Base-by-base conservation (phyloP, 2,329 filamentous ascomycete genomes). In the Aspergillus tanneri region DNA sequence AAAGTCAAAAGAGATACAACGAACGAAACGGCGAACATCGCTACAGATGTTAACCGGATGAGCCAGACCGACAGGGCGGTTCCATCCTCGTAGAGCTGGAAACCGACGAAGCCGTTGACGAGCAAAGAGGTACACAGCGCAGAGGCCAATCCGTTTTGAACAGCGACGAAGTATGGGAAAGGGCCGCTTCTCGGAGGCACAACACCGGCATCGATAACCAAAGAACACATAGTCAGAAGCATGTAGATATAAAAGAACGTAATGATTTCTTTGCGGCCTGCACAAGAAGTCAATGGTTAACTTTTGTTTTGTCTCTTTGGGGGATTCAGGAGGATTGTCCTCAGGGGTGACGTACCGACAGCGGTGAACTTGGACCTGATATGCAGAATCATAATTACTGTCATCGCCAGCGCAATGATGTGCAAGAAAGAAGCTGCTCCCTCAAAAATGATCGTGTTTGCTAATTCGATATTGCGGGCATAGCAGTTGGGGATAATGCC, bases 171-270 rank as follows among this genome's bases (percentile, higher is more conserved):
- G 76, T 96, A 99, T 0, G 91, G 87, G 62, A 91, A 96, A 1
- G 89, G 81, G 2, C 74, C 78, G 43, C 86, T 90, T 47, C 87
- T 86, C 1, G 91, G 88, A 3, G 92, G 90, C 16, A 95, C 84
- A 39, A 97, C 93, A 42, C 93, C 93, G 43, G 92, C 88, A 65
- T 99, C 93, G 63, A 99, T 84, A 60, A 93, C 80, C 54, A 99
- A 83, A 7, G 92, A 96, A 64, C 87, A 79, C 69, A 93, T 86
- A 21, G 90, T 95, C 43, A 97, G 81, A 28, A 92, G 77, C 79
- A 96, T 87, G 77, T 95, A 99, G 56, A 95, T 79, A 76, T 97
- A 97, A 79, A 99, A 99, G 78, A 99, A 97, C 40, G 87, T 88
- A 42, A 89, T 87, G 63, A 86, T 85, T 62, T 85, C 83, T 70